Evolutionary conservation across 106 monocot species (phyloP).

Genomic region (Platanthera zijinensis): DNA sequence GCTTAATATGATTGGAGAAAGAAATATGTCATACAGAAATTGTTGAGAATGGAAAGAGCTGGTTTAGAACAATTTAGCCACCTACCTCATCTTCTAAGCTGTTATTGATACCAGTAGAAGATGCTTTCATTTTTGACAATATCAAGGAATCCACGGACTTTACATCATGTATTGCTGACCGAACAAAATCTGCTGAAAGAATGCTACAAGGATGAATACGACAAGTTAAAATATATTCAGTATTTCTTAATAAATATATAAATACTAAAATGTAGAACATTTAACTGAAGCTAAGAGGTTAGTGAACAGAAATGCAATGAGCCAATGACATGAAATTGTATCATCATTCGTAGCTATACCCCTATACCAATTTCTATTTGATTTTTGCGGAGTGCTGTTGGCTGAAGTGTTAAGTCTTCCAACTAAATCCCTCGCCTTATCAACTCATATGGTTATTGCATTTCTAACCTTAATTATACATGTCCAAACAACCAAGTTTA

Average conservation of each 20-base stretch:
- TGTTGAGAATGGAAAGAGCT: background rate
- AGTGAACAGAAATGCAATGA: background rate
- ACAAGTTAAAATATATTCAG: conserved; percentile 30
- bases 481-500: too few relatives aligned
- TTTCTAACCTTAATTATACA: too few relatives aligned
- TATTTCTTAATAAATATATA: conserved; percentile 6
- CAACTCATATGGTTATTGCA: too few relatives aligned
- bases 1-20: background rate
- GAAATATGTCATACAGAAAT: background rate
- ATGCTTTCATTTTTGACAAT: conserved; percentile 52
- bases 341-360: too few relatives aligned
- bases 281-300: background rate
- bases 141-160: conserved; percentile 52
- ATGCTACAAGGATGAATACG: conserved; percentile 89
- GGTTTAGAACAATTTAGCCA: background rate
- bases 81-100: conserved; percentile 54
- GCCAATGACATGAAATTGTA: background rate
- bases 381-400: too few relatives aligned
- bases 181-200: conserved; percentile 96
- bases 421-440: too few relatives aligned
- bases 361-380: too few relatives aligned
- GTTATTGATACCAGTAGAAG: conserved; percentile 32
- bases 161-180: conserved; percentile 60
- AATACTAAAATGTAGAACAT: background rate
- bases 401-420: too few relatives aligned